Conservation (phyloP, 2,329 filamentous ascomycete genomes). For the Xylariaceae sp. region DNA sequence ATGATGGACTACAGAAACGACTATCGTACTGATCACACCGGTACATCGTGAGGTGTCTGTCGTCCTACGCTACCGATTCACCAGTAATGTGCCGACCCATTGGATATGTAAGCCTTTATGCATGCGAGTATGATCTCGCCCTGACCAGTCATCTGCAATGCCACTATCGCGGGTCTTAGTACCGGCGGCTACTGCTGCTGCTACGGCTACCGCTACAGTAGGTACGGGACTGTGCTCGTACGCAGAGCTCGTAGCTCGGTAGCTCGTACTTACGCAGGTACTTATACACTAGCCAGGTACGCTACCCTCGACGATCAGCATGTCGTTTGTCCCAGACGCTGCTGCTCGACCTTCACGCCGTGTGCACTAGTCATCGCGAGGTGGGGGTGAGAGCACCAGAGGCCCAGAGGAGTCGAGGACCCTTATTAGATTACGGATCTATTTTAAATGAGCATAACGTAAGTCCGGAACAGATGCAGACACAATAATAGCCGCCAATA, state of each 20-base stretch:
- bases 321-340: neutral
- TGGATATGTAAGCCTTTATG: constrained; percentile 15
- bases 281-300: too few relatives aligned
- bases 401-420: neutral
- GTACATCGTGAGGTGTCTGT: too few relatives aligned
- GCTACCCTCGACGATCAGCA: neutral
- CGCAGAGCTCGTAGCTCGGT: too few relatives aligned
- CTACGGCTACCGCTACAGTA: neutral
- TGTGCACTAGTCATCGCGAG: neutral
- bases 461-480: neutral
- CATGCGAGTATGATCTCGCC: constrained; percentile 5
- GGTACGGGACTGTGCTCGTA: neutral
- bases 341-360: neutral
- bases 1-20: too few relatives aligned
- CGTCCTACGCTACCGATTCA: too few relatives aligned
- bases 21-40: too few relatives aligned
- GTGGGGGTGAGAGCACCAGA: neutral
- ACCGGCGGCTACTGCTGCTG: neutral
- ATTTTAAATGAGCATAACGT: neutral
- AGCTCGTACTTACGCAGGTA: too few relatives aligned
- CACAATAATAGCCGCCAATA: neutral
- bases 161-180: neutral
- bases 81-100: neutral
- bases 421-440: too few relatives aligned
- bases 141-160: constrained; percentile 5